Evolutionary conservation across 169 alveolate species (phyloP).

Genomic region (Fabrea salina): DNA sequence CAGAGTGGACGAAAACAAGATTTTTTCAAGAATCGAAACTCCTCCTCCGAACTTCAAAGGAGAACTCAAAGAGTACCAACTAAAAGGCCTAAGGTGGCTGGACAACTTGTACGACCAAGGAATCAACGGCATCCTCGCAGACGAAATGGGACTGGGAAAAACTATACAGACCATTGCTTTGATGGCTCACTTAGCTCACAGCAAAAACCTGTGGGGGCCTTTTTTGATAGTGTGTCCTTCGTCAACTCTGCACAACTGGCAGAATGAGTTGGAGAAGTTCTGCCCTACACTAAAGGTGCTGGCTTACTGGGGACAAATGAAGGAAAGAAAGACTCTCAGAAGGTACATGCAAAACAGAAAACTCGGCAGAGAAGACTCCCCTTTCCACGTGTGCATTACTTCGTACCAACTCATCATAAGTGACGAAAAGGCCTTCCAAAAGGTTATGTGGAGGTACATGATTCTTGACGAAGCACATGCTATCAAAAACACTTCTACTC

Average conservation of each 20-base stretch:
- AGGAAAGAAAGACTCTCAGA: constrained; percentile 88
- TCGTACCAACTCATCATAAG: constrained; percentile 92
- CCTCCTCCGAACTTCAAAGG: constrained; percentile 72
- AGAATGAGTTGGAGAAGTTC: constrained; percentile 93
- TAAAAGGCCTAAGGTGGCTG: constrained; percentile 97
- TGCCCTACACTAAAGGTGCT: constrained; percentile 93
- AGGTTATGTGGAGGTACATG: constrained; percentile 93
- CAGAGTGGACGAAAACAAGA: constrained; percentile 32
- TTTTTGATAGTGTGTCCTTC: constrained; percentile 96
- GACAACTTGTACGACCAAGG: constrained; percentile 93
- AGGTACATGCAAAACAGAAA: constrained; percentile 71
- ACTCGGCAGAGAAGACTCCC: constrained; percentile 64
- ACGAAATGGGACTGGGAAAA: constrained; percentile 98
- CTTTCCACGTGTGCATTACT: constrained; percentile 93
- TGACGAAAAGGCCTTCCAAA: constrained; percentile 89
- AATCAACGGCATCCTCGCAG: constrained; percentile 96
- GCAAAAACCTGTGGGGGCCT: constrained; percentile 92
- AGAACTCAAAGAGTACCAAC: constrained; percentile 91
- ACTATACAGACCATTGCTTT: constrained; percentile 96
- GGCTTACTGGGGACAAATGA: constrained; percentile 94
- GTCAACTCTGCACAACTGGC: constrained; percentile 96
- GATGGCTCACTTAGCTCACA: constrained; percentile 89
- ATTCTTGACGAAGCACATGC: constrained; percentile 99
- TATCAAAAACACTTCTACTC: constrained; percentile 93
- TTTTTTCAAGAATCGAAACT: constrained; percentile 26